phyloP scores from a whole-genome alignment of 2,329 filamentous ascomycete species.

The Exophiala oligosperma region DNA sequence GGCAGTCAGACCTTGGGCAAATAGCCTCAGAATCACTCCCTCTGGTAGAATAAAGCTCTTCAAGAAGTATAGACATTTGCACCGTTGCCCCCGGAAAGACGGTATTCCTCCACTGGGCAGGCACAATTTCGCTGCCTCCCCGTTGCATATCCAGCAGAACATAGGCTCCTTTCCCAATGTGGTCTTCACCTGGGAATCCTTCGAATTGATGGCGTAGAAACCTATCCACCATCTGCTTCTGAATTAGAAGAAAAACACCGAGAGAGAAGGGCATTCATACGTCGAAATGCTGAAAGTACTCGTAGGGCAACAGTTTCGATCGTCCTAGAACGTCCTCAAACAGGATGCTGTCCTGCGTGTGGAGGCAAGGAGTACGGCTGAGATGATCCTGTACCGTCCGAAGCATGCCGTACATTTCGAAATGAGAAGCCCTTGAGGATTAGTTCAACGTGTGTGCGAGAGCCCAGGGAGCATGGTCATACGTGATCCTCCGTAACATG shows the following conservation, averaged over 20 bases:
- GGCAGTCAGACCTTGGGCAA: too few species aligned
- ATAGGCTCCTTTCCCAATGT: conserved; percentile 18
- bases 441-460: too few species aligned
- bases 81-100: conserved; percentile 17
- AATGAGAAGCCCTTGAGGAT: conserved; percentile 1
- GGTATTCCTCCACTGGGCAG: conserved; percentile 17
- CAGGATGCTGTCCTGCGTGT: conserved; percentile 16
- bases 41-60: too few species aligned
- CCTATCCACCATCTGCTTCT: conserved; percentile 21
- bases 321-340: conserved; percentile 24
- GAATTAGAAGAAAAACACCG: not conserved
- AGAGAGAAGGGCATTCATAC: too few species aligned
- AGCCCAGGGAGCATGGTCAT: too few species aligned
- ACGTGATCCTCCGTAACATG: too few species aligned
- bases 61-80: conserved; percentile 10
- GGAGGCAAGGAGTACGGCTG: conserved; percentile 2
- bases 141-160: conserved; percentile 14
- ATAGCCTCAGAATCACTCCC: too few species aligned
- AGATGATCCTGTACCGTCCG: conserved; percentile 15
- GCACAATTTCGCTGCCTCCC: conserved; percentile 3
- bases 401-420: conserved; percentile 20
- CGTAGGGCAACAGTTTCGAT: conserved; percentile 19
- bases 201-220: conserved; percentile 24
- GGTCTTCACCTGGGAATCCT: conserved; percentile 16
- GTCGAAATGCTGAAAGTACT: conserved; percentile 27